phyloP scores from a whole-genome alignment of 768 basidiomycete genomes.

The Obba rivulosa region DNA sequence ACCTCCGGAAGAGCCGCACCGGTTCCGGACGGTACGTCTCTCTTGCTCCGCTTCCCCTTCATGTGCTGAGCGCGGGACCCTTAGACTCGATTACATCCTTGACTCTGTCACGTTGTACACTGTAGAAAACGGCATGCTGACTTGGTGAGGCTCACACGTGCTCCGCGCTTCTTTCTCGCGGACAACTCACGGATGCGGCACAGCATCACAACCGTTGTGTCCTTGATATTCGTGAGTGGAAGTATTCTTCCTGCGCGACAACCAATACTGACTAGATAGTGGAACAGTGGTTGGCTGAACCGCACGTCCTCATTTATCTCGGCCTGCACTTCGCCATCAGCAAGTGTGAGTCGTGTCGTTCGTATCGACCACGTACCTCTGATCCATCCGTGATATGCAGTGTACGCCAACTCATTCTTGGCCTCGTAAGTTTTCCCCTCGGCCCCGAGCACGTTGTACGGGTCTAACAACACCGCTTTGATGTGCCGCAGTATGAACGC shows the following conservation, averaged over 20 bases:
- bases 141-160: conserved; percentile 16
- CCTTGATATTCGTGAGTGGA: conserved; percentile 21
- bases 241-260: background rate
- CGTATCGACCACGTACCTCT: background rate
- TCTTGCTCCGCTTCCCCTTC: background rate
- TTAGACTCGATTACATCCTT: conserved; percentile 22
- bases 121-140: conserved; percentile 22
- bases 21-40: conserved; percentile 16
- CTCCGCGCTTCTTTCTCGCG: background rate
- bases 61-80: background rate
- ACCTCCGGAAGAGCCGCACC: conserved; percentile 19
- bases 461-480: background rate
- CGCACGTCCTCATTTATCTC: conserved; percentile 22
- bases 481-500: conserved; percentile 18
- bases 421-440: conserved; percentile 17
- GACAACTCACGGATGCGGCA: conserved; percentile 1
- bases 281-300: conserved; percentile 21
- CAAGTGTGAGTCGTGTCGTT: conserved; percentile 20
- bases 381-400: conserved; percentile 10
- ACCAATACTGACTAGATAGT: conserved; percentile 1
- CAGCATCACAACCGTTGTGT: conserved; percentile 17
- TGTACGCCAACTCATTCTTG: conserved; percentile 24
- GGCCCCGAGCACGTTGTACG: background rate
- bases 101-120: conserved; percentile 23
- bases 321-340: conserved; percentile 25